Evolutionary conservation across 768 basidiomycete species (phyloP), one percentile per base, ranked within the genome.

Genomic region (Tylopilus plumbeoviolaceoides): DNA sequence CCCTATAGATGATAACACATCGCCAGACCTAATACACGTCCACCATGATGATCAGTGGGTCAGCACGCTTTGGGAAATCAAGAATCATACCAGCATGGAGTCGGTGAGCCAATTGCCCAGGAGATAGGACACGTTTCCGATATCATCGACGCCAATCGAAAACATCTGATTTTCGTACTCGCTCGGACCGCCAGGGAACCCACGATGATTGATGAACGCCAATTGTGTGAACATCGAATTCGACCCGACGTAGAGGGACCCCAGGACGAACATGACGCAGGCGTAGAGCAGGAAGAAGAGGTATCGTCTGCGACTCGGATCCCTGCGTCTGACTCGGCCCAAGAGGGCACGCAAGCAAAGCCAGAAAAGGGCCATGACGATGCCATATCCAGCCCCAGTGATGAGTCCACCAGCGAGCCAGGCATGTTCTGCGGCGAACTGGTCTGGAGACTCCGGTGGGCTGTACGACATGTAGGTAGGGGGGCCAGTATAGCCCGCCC

Each of bases 31-130:
- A n/a, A n/a, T n/a, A n/a, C n/a, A n/a, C n/a, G n/a, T n/a, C n/a
- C n/a, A n/a, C n/a, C n/a, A n/a, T n/a, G n/a, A n/a, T n/a, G n/a
- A n/a, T n/a, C n/a, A 38, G 12, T 18, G n/a, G 12, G 15, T 52
- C 20, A 47, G 41, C 30, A 27, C 14, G 7, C 39, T 23, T 47
- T 15, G 30, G 38, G 2, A 11, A 47, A 36, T 36, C 11, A 0
- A 5, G 25, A 20, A 8, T n/a, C 55, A 38, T 46, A 69, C 66
- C 57, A 68, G 49, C 28, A 68, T 45, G 10, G 61, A 56, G 44
- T 67, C 59, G 5, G 61, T 39, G 21, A 69, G 51, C 66, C 66
- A 68, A 28, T 69, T 66, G 8, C 58, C 57, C 28, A 71, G 53
- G 15, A 71, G 54, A 39, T 59, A 71, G 18, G 61, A 53, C 2